Evolutionary conservation across 176 grass and related monocot species (phyloP), one percentile per base, ranked within the genome.

Genomic region (Zea luxurians): DNA sequence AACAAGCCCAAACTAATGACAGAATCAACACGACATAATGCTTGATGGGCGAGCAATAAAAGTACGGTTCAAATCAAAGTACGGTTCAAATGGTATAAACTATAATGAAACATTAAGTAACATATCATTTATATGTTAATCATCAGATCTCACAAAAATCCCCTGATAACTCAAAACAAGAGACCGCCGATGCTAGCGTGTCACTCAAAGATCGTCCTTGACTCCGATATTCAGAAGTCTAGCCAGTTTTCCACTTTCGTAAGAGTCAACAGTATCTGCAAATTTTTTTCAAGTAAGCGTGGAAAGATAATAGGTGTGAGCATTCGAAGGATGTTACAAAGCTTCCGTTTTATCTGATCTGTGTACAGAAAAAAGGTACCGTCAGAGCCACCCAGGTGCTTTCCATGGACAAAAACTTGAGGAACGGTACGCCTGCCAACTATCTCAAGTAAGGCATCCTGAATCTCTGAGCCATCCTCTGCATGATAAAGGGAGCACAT

Each of bases 401-500:
- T 93, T 78, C 90, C 90, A 44, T 82, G 16, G 78, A 93, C 66
- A 61, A 93, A 93, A 57, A 93, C 87, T 78, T 93, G 90, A 66
- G 90, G 87, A 17, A 93, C 90, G 44, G 90, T 93, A 17, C 87
- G 90, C 63, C 69, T 66, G 15, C 87, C 90, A 41, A 89, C 87
- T 46, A 89, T 46, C 4, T 89, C 78, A 35, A 58, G 13, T 45
- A 93, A 84, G 8, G 87, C 87, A 82, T 93, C 90, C 78, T 93
- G 90, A 47, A 93, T 93, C 6, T 87, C 87, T 4, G 73, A 66
- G 66, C 90, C 90, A 72, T 93, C 90, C 66, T 87, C 90, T 89
- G 81, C 58, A 78, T 38, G 1, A 36, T 13, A 86, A 66, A 48
- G 41, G 50, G 55, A 71, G 68, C 21, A 73, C n/a, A 53, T 80